Evolutionary conservation across 768 basidiomycete species (phyloP).

Genomic region (Butyriboletus loyo): DNA sequence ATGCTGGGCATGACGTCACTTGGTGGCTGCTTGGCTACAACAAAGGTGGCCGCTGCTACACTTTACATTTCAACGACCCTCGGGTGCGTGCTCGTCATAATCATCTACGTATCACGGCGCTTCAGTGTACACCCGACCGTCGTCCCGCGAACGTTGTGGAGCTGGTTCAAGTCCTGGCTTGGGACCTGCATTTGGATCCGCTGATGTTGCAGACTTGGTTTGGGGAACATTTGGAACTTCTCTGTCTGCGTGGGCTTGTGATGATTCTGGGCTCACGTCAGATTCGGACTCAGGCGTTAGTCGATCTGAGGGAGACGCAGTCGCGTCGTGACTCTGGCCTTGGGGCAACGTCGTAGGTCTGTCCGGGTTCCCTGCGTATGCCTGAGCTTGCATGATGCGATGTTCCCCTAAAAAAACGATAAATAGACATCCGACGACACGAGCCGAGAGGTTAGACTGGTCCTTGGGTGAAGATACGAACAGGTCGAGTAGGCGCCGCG

Average conservation of each 20-base stretch:
- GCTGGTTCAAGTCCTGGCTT: neutral
- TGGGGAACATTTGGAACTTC: neutral
- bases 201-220: neutral
- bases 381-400: slow-evolving; percentile 26
- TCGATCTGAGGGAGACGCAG: neutral
- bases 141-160: neutral
- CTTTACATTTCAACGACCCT: too few relatives aligned
- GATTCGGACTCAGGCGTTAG: neutral
- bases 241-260: neutral
- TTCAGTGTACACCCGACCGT: neutral
- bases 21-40: too few relatives aligned
- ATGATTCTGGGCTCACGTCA: neutral
- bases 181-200: neutral
- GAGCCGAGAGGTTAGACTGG: neutral
- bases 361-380: slow-evolving; percentile 10
- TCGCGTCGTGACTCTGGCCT: neutral
- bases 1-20: slow-evolving; percentile 28
- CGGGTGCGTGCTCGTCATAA: too few relatives aligned
- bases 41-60: too few relatives aligned
- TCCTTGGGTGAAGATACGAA: slow-evolving; percentile 1
- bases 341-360: slow-evolving; percentile 16
- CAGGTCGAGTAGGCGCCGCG: slow-evolving; percentile 16
- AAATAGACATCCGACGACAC: neutral
- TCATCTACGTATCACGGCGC: neutral
- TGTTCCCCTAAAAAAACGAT: slow-evolving; percentile 21